Conservation (phyloP, 1,284 basidiomycete genomes). For the Anthracocystis panici-leucophaei region DNA sequence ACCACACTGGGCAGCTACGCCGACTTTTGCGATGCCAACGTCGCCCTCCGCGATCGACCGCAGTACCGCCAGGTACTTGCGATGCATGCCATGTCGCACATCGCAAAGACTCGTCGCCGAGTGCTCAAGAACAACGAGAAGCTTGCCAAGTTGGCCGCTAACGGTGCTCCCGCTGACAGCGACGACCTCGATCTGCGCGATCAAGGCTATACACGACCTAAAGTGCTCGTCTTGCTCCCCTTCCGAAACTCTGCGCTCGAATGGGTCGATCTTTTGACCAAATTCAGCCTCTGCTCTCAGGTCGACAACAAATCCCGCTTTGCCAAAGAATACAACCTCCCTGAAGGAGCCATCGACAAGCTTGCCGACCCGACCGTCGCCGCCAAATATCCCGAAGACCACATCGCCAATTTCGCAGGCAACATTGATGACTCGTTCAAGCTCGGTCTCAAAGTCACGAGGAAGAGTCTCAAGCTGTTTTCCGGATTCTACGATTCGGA, state of each 20-base stretch:
- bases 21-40: conserved; percentile 58
- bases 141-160: conserved; percentile 72
- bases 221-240: conserved; percentile 88
- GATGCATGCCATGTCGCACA: conserved; percentile 64
- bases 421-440: conserved; percentile 97
- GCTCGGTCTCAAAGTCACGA: conserved; percentile 89
- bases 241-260: conserved; percentile 88
- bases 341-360: conserved; percentile 84
- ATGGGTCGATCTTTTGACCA: conserved; percentile 73
- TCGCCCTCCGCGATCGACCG: conserved; percentile 36
- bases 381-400: conserved; percentile 86
- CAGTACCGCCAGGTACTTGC: conserved; percentile 47
- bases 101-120: conserved; percentile 83
- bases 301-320: conserved; percentile 81
- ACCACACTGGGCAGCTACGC: conserved; percentile 51
- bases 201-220: conserved; percentile 97
- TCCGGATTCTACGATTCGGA: conserved; percentile 91
- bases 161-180: conserved; percentile 69
- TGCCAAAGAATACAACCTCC: conserved; percentile 83
- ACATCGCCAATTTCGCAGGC: conserved; percentile 93
- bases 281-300: conserved; percentile 57
- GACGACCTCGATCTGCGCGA: conserved; percentile 74
- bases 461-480: conserved; percentile 88
- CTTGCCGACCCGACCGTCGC: conserved; percentile 73
- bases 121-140: conserved; percentile 96